phyloP scores from a whole-genome alignment of 2,329 filamentous ascomycete species.

The Arthrocladium fulminans region DNA sequence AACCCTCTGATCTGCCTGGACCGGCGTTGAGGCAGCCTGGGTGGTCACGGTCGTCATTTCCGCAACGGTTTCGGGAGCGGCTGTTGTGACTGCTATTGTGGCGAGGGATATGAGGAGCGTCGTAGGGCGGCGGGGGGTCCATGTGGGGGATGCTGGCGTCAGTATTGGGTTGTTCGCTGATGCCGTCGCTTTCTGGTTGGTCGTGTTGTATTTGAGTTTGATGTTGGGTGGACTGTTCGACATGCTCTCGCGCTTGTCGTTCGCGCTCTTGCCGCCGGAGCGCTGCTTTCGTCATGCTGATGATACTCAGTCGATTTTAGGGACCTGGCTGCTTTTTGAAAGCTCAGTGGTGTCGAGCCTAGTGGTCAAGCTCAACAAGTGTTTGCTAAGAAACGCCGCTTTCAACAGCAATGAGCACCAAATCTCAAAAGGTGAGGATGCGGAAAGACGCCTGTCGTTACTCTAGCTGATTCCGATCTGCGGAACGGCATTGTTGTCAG shows the following conservation, averaged over 20 bases:
- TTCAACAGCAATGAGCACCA: no score
- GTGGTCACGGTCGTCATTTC: neutral
- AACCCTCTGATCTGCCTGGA: neutral
- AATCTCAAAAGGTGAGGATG: no score
- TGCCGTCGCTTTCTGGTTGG: neutral
- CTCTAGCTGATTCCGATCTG: no score
- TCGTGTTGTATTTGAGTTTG: neutral
- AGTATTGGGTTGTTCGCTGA: neutral
- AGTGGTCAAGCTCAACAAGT: no score
- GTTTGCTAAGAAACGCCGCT: no score
- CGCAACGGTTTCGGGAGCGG: neutral
- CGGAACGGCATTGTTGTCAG: no score
- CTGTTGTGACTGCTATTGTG: neutral
- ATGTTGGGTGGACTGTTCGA: neutral
- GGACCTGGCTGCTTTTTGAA: neutral
- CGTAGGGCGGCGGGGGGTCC: conserved; percentile 7
- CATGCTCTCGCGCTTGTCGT: neutral
- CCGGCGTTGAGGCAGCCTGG: conserved; percentile 1
- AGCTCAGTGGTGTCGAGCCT: no score
- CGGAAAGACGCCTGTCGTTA: no score
- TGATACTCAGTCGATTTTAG: neutral
- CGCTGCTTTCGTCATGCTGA: conserved; percentile 6
- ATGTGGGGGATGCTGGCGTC: conserved; percentile 1
- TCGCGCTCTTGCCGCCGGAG: conserved; percentile 7
- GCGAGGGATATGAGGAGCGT: conserved; percentile 4